Evolutionary conservation across 2,329 filamentous ascomycete genomes (phyloP), one percentile per base, ranked within the genome.

Genomic region (Ophiosphaerella herpotricha): DNA sequence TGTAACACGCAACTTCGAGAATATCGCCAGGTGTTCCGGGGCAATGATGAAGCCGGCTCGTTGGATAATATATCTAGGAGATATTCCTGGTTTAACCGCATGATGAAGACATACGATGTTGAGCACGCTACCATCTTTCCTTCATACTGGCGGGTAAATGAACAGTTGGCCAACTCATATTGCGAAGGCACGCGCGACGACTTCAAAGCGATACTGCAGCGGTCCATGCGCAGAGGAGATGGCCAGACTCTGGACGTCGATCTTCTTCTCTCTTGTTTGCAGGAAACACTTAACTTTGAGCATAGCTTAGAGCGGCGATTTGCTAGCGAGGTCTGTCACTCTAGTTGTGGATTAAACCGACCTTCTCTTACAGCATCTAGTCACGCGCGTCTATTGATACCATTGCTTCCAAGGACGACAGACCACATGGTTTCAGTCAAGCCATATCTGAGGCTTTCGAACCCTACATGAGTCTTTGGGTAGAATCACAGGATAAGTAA

Each of bases 241-340:
- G 90, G 90, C 2, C 84, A 87, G 72, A 89, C 87, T 52, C 82
- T 97, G 37, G 92, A 97, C 68, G 93, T 97, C 57, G 93, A 96
- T 65, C 76, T 97, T 41, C 77, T 97, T 31, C 80, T 97, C 18
- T 90, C 87, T 32, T 97, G 93, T 71, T 76, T 97, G 57, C 93
- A 97, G 67, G 92, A 97, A 72, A 99, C 94, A 0, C 84, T 99
- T 62, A 91, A 99, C 69, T 99, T 99, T 70, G 94, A 99, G 74
- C 92, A 97, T 68, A 88, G 84, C 50, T 79, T 99, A 11, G 94
- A 99, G 73, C 85, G 85, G 55, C 86, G 89, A 8, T 97, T 97
- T 70, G 83, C 87, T 1, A 86, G 79, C 52, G 83, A 85, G 62
- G 66, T 74, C 45, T 55, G 67, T 45, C 21, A 32, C 23, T 39